Percentiles rank a stretch among this genome's conserved stretches.
These are phyloP conservation scores for Pilasporangium apinafurcum DNA, from an alignment of 352 stramenopile genomes.

Conservation along the genomic window DNA sequence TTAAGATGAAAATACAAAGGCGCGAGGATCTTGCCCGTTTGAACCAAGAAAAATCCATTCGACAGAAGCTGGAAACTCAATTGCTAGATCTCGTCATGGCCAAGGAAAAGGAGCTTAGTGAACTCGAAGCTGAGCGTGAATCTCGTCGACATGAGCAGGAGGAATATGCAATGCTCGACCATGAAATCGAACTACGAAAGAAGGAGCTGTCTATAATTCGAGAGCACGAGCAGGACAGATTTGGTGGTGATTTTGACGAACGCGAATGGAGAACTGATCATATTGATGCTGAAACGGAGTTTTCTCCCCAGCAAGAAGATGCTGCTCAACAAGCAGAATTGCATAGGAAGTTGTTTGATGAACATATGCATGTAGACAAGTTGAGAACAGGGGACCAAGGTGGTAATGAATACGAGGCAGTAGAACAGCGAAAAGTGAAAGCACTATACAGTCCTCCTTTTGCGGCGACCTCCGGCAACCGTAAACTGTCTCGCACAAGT, in stretches of 20 bases:
- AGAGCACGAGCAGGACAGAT: not conserved
- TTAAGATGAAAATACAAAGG: conserved; percentile 20
- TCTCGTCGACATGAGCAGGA: conserved; percentile 20
- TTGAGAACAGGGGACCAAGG: not conserved
- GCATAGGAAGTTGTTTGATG: not conserved
- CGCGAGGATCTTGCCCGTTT: conserved; percentile 36
- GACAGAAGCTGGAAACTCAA: conserved; percentile 45
- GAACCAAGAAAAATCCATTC: conserved; percentile 46
- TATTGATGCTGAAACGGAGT: not conserved
- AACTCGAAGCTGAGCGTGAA: conserved; percentile 25
- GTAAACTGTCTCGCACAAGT: not conserved
- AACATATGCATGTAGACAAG: not conserved
- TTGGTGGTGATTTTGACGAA: not conserved
- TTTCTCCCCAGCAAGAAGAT: too few relatives aligned
- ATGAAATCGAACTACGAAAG: conserved; percentile 11
- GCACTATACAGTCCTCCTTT: not conserved
- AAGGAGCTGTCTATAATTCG: conserved; percentile 3
- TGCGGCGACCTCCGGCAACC: not conserved
- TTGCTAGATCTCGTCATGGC: conserved; percentile 26
- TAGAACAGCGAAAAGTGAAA: not conserved
- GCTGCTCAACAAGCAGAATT: too few relatives aligned
- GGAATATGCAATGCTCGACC: conserved; percentile 17
- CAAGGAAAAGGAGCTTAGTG: conserved; percentile 40
- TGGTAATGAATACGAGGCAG: not conserved
- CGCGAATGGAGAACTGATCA: not conserved